phyloP scores from a whole-genome alignment of 2,329 filamentous ascomycete species.

The Talaromyces sp. region DNA sequence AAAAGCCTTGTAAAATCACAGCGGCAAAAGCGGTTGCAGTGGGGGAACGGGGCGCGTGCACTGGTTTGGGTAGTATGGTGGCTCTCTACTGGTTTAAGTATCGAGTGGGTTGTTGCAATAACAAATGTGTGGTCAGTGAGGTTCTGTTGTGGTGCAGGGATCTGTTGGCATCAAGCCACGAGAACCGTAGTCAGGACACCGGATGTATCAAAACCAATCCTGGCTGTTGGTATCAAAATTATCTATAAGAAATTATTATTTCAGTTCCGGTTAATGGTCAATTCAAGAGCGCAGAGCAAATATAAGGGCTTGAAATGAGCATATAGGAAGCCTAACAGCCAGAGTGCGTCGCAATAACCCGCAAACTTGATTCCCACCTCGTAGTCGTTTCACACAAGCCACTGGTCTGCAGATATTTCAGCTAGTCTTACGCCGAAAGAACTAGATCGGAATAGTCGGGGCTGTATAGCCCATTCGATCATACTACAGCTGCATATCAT shows the following conservation, averaged over 20 bases:
- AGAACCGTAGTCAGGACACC: background rate
- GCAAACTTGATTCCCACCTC: background rate
- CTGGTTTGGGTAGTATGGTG: background rate
- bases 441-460: background rate
- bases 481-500: background rate
- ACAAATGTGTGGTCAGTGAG: background rate
- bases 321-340: background rate
- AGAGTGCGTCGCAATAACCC: background rate
- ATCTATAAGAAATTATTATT: background rate
- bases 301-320: background rate
- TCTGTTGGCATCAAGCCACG: background rate
- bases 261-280: background rate
- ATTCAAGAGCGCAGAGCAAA: background rate
- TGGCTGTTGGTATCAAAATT: background rate
- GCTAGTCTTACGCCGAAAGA: background rate
- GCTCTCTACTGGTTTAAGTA: background rate
- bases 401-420: background rate
- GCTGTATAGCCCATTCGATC: background rate
- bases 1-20: background rate
- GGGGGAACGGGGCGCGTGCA: background rate
- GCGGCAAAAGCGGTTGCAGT: background rate
- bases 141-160: background rate
- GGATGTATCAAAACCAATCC: background rate
- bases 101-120: background rate
- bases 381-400: background rate